phyloP scores from a whole-genome alignment of 2,329 filamentous ascomycete species.

The Ascomycota sp. region DNA sequence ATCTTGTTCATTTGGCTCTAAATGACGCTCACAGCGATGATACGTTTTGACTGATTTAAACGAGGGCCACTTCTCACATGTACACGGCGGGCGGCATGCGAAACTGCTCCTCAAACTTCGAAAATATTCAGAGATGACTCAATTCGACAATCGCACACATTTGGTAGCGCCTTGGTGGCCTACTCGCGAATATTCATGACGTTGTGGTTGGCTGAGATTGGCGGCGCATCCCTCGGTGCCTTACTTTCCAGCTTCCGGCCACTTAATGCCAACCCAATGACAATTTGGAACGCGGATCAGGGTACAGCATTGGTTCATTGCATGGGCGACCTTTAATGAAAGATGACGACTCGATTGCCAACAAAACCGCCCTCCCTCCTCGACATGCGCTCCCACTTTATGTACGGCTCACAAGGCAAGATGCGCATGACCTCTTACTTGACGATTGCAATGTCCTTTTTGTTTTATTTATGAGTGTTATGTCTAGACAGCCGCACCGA shows the following conservation, averaged over 20 bases:
- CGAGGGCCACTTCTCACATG: not conserved
- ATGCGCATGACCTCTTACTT: constrained; percentile 15
- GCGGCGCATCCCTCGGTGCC: constrained; percentile 3
- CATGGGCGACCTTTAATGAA: constrained; percentile 19
- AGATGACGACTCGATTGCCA: constrained; percentile 11
- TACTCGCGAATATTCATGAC: not conserved
- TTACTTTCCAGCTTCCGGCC: constrained; percentile 1
- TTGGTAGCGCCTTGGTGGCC: too few species aligned
- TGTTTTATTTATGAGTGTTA: constrained; percentile 17
- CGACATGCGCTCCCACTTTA: too few species aligned
- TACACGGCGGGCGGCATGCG: too few species aligned
- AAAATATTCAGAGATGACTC: too few species aligned
- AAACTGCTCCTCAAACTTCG: too few species aligned
- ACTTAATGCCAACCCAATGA: constrained; percentile 17
- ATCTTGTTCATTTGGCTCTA: not conserved
- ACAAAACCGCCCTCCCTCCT: constrained; percentile 4
- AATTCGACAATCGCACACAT: not conserved
- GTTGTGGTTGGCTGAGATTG: constrained; percentile 2
- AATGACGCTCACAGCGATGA: not conserved
- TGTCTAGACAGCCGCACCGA: constrained; percentile 21
- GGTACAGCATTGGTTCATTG: constrained; percentile 18
- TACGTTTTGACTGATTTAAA: not conserved
- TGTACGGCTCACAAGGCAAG: constrained; percentile 5
- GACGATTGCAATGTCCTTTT: constrained; percentile 22
- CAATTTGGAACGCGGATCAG: constrained; percentile 16